Evolutionary conservation across 768 basidiomycete species (phyloP).

Genomic region (Tubosaeta sp.): DNA sequence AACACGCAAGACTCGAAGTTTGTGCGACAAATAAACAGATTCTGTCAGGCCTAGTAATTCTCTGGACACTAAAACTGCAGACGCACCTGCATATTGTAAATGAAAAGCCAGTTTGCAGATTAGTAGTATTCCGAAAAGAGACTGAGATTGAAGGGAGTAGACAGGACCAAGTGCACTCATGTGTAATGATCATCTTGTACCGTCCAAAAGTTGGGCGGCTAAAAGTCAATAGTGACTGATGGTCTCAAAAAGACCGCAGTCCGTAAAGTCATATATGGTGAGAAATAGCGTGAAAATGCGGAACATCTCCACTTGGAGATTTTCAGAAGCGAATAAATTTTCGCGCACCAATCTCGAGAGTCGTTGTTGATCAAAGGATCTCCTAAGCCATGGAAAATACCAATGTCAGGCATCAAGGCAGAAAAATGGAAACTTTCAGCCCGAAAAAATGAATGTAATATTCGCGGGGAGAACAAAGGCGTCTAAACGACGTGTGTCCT

Average conservation of each 20-base stretch:
- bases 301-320: neutral
- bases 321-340: neutral
- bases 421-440: neutral
- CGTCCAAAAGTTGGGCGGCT: neutral
- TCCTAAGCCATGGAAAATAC: neutral
- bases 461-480: neutral
- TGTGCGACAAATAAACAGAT: neutral
- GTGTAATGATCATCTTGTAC: neutral
- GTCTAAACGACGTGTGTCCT: neutral
- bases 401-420: neutral
- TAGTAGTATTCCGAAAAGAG: neutral
- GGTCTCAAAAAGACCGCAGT: neutral
- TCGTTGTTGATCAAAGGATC: neutral
- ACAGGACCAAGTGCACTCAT: neutral
- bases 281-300: conserved; percentile 7
- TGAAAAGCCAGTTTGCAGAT: neutral
- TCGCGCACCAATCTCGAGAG: neutral
- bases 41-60: neutral
- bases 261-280: neutral
- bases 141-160: neutral
- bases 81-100: conserved; percentile 8
- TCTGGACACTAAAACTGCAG: neutral
- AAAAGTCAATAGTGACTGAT: neutral
- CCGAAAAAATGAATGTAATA: neutral
- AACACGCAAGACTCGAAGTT: neutral